phyloP scores from a whole-genome alignment of 148 eudicot species.

The Rheum nobile region DNA sequence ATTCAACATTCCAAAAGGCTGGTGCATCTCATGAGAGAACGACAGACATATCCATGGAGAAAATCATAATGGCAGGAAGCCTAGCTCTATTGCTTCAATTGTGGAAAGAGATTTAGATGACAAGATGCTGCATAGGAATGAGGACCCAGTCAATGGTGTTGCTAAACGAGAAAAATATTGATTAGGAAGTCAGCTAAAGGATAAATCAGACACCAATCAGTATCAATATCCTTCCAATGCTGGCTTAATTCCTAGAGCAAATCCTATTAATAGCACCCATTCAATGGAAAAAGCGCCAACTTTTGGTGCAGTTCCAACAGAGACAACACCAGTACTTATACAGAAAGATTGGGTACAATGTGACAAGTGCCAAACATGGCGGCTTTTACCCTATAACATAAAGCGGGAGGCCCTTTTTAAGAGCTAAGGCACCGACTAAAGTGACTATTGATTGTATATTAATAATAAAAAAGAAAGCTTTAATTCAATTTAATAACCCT shows the following conservation, averaged over 20 bases:
- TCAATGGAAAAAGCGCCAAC: slow-evolving; percentile 12
- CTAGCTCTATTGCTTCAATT: slow-evolving; percentile 4
- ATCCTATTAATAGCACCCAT: slow-evolving; percentile 2
- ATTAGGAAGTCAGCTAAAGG: slow-evolving; percentile 17
- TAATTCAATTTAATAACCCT: no score
- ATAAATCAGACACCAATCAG: slow-evolving; percentile 15
- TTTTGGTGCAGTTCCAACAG: slow-evolving; percentile 12
- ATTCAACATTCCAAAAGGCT: neutral
- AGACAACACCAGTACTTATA: slow-evolving; percentile 13
- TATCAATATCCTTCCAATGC: neutral
- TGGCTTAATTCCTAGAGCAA: slow-evolving; percentile 13
- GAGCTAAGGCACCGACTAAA: no score
- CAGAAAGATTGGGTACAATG: slow-evolving; percentile 74
- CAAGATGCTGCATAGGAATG: slow-evolving; percentile 9
- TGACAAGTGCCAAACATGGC: slow-evolving; percentile 75
- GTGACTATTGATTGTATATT: no score
- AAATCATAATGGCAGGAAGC: slow-evolving; percentile 11
- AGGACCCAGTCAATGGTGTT: slow-evolving; percentile 12
- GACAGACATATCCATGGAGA: slow-evolving; percentile 11
- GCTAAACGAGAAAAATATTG: slow-evolving; percentile 15
- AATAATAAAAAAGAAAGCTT: no score
- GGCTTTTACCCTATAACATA: slow-evolving; percentile 67
- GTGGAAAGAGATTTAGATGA: neutral
- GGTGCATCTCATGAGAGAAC: slow-evolving; percentile 8
- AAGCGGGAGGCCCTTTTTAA: no score